A percentile compares a stretch with the other conserved stretches of the same genome.
Evolutionary conservation across 805 yeast species (phyloP).

Genomic region (Yarrowia sp.): DNA sequence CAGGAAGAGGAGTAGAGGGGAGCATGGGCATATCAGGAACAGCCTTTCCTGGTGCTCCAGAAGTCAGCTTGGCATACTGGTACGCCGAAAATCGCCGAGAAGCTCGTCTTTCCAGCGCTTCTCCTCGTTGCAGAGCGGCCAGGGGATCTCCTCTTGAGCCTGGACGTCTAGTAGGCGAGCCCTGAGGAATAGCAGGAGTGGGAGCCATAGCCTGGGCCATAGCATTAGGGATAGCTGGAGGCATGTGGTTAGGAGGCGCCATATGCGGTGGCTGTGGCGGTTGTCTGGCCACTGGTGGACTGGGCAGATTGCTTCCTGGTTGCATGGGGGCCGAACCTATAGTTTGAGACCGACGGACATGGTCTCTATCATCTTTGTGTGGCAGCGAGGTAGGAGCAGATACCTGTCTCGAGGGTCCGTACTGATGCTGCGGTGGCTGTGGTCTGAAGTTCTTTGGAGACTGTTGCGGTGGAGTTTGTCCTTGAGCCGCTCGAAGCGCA

Average conservation of each 20-base stretch:
- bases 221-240: constrained; percentile 14
- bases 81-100: constrained; percentile 93
- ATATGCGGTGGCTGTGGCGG: constrained; percentile 18
- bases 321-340: constrained; percentile 24
- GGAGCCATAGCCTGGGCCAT: constrained; percentile 4
- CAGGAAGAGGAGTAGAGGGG: constrained; percentile 39
- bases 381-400: constrained; percentile 29
- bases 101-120: constrained; percentile 87
- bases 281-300: constrained; percentile 19
- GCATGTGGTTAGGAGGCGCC: constrained; percentile 5
- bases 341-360: constrained; percentile 32
- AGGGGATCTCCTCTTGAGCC: constrained; percentile 60
- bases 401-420: constrained; percentile 33
- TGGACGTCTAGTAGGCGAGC: constrained; percentile 29
- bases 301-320: background rate
- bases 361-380: constrained; percentile 22
- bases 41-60: constrained; percentile 46
- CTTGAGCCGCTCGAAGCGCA: constrained; percentile 52
- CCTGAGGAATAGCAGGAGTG: background rate
- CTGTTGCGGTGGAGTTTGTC: constrained; percentile 3
- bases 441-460: constrained; percentile 9
- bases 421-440: constrained; percentile 36
- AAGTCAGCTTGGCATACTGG: constrained; percentile 79
- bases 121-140: constrained; percentile 78
- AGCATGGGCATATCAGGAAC: constrained; percentile 46